Percentiles rank a stretch among this genome's conserved stretches.
Evolutionary conservation across 1,284 basidiomycete genomes (phyloP).

Genomic region (Trichosporon ovoides): DNA sequence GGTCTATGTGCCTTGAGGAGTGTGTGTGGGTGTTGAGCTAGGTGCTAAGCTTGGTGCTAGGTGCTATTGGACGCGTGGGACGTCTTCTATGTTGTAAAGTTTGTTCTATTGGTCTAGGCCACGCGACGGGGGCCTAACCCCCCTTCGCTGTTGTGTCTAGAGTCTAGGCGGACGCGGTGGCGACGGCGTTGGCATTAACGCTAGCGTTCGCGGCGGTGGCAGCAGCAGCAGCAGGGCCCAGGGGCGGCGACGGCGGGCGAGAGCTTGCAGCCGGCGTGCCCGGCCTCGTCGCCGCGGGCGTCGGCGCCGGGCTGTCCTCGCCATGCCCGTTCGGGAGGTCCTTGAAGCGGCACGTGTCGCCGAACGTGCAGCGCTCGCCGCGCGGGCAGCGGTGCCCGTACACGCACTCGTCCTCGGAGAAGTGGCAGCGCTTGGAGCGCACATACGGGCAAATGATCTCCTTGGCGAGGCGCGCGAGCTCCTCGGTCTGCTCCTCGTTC

Average conservation of each 20-base stretch:
- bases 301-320: constrained; percentile 18
- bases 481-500: constrained; percentile 33
- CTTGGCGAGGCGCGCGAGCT: constrained; percentile 37
- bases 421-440: constrained; percentile 33
- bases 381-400: constrained; percentile 40
- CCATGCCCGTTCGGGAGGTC: constrained; percentile 35
- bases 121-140: too few relatives aligned
- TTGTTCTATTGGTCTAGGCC: too few relatives aligned
- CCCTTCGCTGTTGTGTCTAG: too few relatives aligned
- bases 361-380: constrained; percentile 32
- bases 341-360: constrained; percentile 38
- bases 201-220: too few relatives aligned
- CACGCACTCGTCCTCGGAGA: constrained; percentile 37
- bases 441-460: constrained; percentile 40
- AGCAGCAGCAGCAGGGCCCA: neutral
- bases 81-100: too few relatives aligned
- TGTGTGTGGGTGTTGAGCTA: too few relatives aligned
- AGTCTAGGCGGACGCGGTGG: too few relatives aligned
- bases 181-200: too few relatives aligned
- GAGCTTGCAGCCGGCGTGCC: neutral
- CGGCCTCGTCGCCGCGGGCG: neutral
- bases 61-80: too few relatives aligned
- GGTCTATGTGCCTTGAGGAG: too few relatives aligned
- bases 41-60: too few relatives aligned
- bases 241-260: neutral